Conservation (phyloP, 352 stramenopile genomes). For the Pythium rhizo-oryzae region DNA sequence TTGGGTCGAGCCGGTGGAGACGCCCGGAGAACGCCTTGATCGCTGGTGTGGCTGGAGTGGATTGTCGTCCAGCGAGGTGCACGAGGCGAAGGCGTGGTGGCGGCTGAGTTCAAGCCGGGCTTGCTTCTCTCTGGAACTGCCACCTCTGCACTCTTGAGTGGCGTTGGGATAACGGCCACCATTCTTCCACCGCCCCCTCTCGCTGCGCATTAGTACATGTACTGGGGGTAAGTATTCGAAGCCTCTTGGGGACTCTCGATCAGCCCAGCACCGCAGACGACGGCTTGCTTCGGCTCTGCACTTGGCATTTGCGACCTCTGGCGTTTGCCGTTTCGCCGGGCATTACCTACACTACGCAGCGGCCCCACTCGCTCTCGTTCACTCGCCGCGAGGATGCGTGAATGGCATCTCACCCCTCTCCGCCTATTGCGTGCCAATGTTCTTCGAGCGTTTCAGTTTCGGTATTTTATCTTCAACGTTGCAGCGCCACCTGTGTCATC, state of each 20-base stretch:
- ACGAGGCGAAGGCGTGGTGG: neutral
- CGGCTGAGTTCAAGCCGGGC: too few species aligned
- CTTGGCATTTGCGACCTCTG: neutral
- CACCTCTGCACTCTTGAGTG: constrained; percentile 18
- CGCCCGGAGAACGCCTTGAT: neutral
- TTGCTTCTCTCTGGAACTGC: constrained; percentile 16
- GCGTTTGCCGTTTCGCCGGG: constrained; percentile 10
- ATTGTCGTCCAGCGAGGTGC: neutral
- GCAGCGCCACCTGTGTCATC: neutral
- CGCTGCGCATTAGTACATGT: too few species aligned
- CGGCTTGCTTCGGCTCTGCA: neutral
- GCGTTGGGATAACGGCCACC: constrained; percentile 1
- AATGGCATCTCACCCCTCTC: neutral
- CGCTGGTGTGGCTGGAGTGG: neutral
- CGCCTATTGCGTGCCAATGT: constrained; percentile 7
- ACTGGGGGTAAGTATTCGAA: constrained; percentile 5
- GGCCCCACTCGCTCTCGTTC: neutral
- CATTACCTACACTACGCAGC: constrained; percentile 10
- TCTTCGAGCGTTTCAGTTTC: constrained; percentile 8
- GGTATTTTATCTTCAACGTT: constrained; percentile 13
- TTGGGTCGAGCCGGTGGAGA: neutral
- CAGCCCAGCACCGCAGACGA: neutral
- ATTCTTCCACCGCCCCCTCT: constrained; percentile 8
- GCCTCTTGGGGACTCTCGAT: neutral
- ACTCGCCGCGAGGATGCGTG: neutral